These are phyloP conservation scores for Boletus rex-veris DNA, from an alignment of 768 basidiomycete species.

Conservation along the genomic window DNA sequence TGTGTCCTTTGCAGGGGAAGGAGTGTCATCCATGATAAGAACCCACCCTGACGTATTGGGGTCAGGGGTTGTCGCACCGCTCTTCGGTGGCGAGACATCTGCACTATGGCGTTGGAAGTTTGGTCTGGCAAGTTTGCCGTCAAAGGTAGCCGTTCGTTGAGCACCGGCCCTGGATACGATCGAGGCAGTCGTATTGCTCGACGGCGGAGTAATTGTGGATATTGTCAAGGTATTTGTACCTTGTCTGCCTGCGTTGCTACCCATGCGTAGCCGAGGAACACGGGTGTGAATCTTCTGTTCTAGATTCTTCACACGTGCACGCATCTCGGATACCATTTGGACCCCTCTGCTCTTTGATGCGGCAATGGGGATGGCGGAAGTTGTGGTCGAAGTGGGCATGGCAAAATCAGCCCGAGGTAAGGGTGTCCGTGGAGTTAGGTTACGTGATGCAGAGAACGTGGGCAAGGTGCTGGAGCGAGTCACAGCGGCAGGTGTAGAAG, in stretches of 20 bases:
- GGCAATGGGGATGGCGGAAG: constrained; percentile 36
- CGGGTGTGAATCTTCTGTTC: constrained; percentile 87
- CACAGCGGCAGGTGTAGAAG: constrained; percentile 39
- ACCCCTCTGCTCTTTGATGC: constrained; percentile 75
- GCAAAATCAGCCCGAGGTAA: constrained; percentile 36
- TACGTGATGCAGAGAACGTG: constrained; percentile 46
- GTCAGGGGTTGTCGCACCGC: constrained; percentile 37
- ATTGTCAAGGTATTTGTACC: constrained; percentile 38
- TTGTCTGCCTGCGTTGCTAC: constrained; percentile 61
- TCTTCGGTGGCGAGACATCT: constrained; percentile 43
- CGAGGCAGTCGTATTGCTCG: constrained; percentile 38
- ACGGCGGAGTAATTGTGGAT: constrained; percentile 33
- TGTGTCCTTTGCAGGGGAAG: constrained; percentile 59
- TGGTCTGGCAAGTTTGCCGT: constrained; percentile 20
- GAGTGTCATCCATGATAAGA: constrained; percentile 84
- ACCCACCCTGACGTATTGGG: constrained; percentile 81
- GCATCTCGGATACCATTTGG: constrained; percentile 92
- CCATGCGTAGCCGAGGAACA: constrained; percentile 80
- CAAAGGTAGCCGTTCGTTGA: constrained; percentile 19
- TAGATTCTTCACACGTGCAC: constrained; percentile 74
- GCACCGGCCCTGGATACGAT: constrained; percentile 18
- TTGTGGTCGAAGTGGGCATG: constrained; percentile 37
- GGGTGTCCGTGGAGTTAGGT: constrained; percentile 42
- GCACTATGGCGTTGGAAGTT: constrained; percentile 41
- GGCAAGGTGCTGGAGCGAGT: constrained; percentile 58